Percentiles rank a stretch among this genome's conserved stretches.
phyloP scores from a whole-genome alignment of 768 basidiomycete genomes.

The Exsudoporus frostii region DNA sequence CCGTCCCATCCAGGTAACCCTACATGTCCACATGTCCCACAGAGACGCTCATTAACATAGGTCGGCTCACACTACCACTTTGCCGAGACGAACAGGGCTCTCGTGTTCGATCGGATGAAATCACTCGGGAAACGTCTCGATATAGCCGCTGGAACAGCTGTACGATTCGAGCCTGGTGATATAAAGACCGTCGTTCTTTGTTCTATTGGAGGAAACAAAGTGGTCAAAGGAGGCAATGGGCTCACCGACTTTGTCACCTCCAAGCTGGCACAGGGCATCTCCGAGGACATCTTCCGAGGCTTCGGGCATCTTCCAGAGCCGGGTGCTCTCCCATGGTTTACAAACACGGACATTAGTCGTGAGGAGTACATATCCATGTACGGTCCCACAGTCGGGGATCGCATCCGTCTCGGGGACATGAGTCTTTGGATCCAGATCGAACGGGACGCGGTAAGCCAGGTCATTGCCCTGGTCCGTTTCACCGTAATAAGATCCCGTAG shows the following conservation, averaged over 20 bases:
- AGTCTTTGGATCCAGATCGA: conserved; percentile 91
- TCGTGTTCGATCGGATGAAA: conserved; percentile 78
- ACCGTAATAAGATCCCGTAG: conserved; percentile 32
- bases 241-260: conserved; percentile 44
- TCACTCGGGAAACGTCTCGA: conserved; percentile 87
- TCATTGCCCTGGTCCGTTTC: not conserved
- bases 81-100: conserved; percentile 78
- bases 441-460: conserved; percentile 58
- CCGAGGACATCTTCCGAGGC: conserved; percentile 35
- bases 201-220: conserved; percentile 65
- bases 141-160: conserved; percentile 92
- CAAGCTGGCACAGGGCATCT: conserved; percentile 43
- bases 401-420: conserved; percentile 86
- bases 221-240: conserved; percentile 77
- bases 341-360: conserved; percentile 57
- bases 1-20: conserved; percentile 80
- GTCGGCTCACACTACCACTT: conserved; percentile 96
- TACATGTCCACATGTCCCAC: not conserved
- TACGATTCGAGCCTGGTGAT: conserved; percentile 95
- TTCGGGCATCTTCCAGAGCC: conserved; percentile 74
- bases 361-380: conserved; percentile 90
- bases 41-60: conserved; percentile 34
- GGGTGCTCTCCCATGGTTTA: conserved; percentile 47
- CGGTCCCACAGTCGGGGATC: conserved; percentile 91
- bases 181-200: conserved; percentile 80